Percentiles rank a stretch among this genome's conserved stretches.
Conservation (phyloP, 75 land plant genomes). For the Picea sitchensis region DNA sequence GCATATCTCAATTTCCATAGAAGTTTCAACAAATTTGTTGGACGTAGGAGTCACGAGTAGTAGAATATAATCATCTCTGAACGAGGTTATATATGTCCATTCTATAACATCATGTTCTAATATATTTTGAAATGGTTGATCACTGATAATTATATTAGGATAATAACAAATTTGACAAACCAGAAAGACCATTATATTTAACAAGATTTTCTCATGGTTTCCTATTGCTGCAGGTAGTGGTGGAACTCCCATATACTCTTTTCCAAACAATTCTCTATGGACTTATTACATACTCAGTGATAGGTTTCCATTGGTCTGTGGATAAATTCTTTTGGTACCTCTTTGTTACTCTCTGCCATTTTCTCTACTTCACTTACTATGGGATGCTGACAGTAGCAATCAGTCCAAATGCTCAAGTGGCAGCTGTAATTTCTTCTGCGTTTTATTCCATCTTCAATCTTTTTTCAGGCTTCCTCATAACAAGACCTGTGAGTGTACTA, state of each 20-base stretch:
- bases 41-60: too few species aligned
- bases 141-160: too few species aligned
- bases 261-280: conserved; percentile 39
- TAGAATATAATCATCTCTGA: too few species aligned
- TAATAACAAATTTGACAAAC: too few species aligned
- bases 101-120: too few species aligned
- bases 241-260: conserved; percentile 56
- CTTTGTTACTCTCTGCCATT: conserved; percentile 44
- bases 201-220: too few species aligned
- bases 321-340: conserved; percentile 59
- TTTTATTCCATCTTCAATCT: conserved; percentile 56
- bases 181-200: too few species aligned
- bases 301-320: conserved; percentile 46
- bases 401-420: conserved; percentile 47
- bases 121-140: too few species aligned
- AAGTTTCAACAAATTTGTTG: too few species aligned
- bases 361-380: conserved; percentile 59
- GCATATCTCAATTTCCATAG: too few species aligned
- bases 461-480: conserved; percentile 69
- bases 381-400: conserved; percentile 68
- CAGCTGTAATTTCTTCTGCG: conserved; percentile 48
- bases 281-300: conserved; percentile 50
- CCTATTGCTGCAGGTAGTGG: conserved; percentile 30
- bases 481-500: conserved; percentile 47
- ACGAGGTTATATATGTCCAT: too few species aligned